Evolutionary conservation across 805 yeast species (phyloP), one percentile per base, ranked within the genome.

Genomic region (Kodamaea kakaduensis): DNA sequence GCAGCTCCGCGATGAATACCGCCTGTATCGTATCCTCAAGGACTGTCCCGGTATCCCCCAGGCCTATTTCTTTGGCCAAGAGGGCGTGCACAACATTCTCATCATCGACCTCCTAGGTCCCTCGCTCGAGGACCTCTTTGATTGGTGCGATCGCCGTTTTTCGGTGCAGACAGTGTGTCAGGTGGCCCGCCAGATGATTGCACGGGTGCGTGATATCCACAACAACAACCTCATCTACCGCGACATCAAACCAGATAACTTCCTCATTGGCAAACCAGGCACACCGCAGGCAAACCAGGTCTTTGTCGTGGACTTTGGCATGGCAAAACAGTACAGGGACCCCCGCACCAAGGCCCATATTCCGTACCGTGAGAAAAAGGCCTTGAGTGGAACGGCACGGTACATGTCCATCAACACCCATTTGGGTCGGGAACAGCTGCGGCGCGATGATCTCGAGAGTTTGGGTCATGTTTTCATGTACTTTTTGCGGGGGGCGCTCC

Each of bases 1-100:
- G 6, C 98, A 93, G 60, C 71, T 93, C 39, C 77, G 96, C 51
- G 98, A 93, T 59, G 98, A 93, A 63, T 93, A 89, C 59, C 74
- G 97, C 51, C 84, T 96, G n/a, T 93, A 93, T 64, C 83, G 88
- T 53, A 83, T 86, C 38, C 69, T 93, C 33, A 77, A 78, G 39
- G 95, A 94, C 13, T 74, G 81, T 34, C 71, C 69, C 28, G 97
- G 97, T 31, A 81, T 93, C 35, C 98, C 98, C 34, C 79, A 81
- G 51, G 97, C 96, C n/a, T 93, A 93, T 65, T 93, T 88, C 59
- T 90, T 90, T 59, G 98, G 98, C 41, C 97, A 93, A 58, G 98
- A 93, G 64, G 97, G 98, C 20, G 76, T 93, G 41, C 97, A 93
- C 68, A 89, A 90, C 59, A 88, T 93, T 34, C 69, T 93, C 45